Conservation (phyloP, 2,329 filamentous ascomycete species). For the Xylaria sp. region DNA sequence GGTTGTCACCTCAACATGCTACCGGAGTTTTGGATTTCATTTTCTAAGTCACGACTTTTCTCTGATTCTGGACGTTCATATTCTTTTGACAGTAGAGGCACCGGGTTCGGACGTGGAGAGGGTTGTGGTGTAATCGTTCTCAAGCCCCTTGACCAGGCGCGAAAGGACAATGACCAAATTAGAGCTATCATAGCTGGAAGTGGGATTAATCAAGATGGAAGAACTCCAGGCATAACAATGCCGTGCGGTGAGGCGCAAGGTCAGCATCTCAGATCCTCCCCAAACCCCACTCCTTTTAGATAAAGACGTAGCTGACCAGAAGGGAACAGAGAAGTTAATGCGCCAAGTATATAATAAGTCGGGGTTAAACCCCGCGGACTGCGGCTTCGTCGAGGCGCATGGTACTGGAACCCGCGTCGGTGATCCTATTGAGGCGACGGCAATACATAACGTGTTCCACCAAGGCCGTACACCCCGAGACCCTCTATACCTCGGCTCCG, state of each 20-base stretch:
- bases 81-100: conserved; percentile 62
- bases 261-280: conserved; percentile 36
- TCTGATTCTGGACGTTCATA: conserved; percentile 64
- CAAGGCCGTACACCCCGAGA: conserved; percentile 54
- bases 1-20: conserved; percentile 61
- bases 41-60: conserved; percentile 60
- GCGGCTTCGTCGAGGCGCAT: conserved; percentile 63
- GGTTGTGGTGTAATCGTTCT: conserved; percentile 66
- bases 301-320: conserved; percentile 36
- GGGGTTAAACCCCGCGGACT: conserved; percentile 54
- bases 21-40: conserved; percentile 60
- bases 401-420: conserved; percentile 67
- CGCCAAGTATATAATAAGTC: conserved; percentile 56
- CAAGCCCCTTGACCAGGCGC: conserved; percentile 66
- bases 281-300: too few species aligned
- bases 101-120: conserved; percentile 72
- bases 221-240: conserved; percentile 66
- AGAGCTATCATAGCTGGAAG: conserved; percentile 63
- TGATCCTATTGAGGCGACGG: conserved; percentile 65
- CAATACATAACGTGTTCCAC: conserved; percentile 59
- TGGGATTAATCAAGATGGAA: conserved; percentile 67
- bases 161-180: conserved; percentile 66
- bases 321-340: conserved; percentile 54
- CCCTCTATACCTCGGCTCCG: conserved; percentile 60
- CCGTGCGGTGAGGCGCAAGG: conserved; percentile 64